Evolutionary conservation across 2,329 filamentous ascomycete species (phyloP), one percentile per base, ranked within the genome.

Genomic region (Amphichorda felina): DNA sequence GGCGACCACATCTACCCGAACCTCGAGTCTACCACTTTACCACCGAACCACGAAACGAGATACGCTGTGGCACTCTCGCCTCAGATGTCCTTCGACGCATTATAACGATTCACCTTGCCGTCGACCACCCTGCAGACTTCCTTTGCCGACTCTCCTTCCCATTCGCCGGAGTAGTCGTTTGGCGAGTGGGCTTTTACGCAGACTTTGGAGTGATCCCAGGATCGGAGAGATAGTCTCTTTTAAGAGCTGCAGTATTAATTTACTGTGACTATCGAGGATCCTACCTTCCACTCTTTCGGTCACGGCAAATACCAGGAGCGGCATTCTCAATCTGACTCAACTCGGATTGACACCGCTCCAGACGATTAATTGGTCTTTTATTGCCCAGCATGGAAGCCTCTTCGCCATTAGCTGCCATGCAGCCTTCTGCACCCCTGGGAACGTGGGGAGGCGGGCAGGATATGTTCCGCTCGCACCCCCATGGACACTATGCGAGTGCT

Each of bases 351-450:
- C 27, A 13, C 15, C 27, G 27, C 5, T 13, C 15, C 6, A 29
- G 13, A 29, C 33, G 33, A 24, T 24, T 10, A 24, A 24, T 24
- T 24, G 21, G 10, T 10, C 21, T 6, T 6, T 6, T 10, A 24
- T 10, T n/a, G 10, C 10, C 6, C 21, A 64, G 34, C 52, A 95
- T 96, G 86, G 87, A 94, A 63, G 80, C 83, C 45, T 95, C 89
- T 30, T 96, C 91, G 50, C 91, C 91, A 32, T 65, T 96, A 54
- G 89, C 89, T 59, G 87, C 89, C 38, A 83, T 96, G 79, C 86
- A 87, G 65, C 85, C 69, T 74, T 61, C 63, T 71, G 60, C 65
- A 75, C 62, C 63, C 64, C 43, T 57, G 24, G 77, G 47, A 57
- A 69, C 50, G 75, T 88, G 73, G 79, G 64, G 54, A 45, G 56